phyloP scores from a whole-genome alignment of 1,284 basidiomycete species.

The Meira nashicola region DNA sequence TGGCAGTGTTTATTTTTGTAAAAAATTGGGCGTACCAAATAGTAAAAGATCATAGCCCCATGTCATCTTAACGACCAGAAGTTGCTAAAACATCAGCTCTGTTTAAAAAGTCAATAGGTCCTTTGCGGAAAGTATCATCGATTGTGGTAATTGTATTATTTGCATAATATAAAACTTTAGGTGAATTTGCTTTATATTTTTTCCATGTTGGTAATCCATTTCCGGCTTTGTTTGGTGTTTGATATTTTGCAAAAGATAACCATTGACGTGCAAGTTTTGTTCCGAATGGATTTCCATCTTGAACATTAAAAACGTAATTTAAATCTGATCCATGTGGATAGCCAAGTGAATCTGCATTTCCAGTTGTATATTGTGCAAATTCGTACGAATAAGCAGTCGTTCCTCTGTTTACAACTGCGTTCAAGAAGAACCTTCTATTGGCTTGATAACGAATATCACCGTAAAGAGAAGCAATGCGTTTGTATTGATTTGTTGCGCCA shows the following conservation, averaged over 20 bases:
- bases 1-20: too few species aligned
- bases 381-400: constrained; percentile 10
- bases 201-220: background rate
- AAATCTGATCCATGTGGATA: constrained; percentile 17
- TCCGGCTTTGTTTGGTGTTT: constrained; percentile 3
- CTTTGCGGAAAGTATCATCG: background rate
- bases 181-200: background rate
- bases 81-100: background rate
- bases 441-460: constrained; percentile 18
- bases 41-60: background rate
- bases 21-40: too few species aligned
- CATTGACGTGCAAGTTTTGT: constrained; percentile 2
- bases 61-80: constrained; percentile 4
- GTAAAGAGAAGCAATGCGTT: constrained; percentile 16
- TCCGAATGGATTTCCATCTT: background rate
- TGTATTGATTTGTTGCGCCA: constrained; percentile 17
- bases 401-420: background rate
- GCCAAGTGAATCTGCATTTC: constrained; percentile 7
- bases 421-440: constrained; percentile 7
- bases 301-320: background rate
- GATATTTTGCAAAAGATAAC: constrained; percentile 4
- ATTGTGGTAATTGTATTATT: background rate
- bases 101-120: constrained; percentile 7
- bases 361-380: background rate
- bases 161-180: background rate